Evolutionary conservation across 164 flowering plant species (phyloP), one percentile per base, ranked within the genome.

Genomic region (Annona cherimola): DNA sequence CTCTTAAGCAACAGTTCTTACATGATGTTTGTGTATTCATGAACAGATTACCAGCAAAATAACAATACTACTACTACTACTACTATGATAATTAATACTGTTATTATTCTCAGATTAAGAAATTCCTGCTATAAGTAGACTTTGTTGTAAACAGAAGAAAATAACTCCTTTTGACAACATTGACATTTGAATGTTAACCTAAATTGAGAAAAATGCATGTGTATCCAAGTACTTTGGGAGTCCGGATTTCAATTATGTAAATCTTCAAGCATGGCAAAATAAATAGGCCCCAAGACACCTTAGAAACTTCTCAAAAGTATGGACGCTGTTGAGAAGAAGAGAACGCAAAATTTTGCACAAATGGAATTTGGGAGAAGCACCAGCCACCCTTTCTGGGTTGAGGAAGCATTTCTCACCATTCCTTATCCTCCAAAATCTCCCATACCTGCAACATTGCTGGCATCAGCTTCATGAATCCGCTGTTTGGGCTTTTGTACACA

Each of bases 301-400:
- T 68, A 14, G 42, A 41, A 68, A 20, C 42, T 69, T 16, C 39
- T 63, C 41, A 45, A 16, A 70, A 57, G 66, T 41, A 57, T 35
- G 59, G 14, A 71, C 39, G 57, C 16, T 60, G 65, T 45, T 35
- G 43, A 68, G 59, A 70, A 70, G 68, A 46, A 12, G 64, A 73
- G 69, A 70, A 54, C 63, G 61, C 64, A 54, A 75, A 71, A 26
- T 26, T 26, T 35, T 75, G 72, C 71, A 72, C 66, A 72, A 54
- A 77, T 69, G 66, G n/a, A 74, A 75, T 45, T 72, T 69, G 45
- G 78, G 42, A 63, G 73, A 72, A 74, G 76, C 74, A 74, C 60
- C 73, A 68, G 74, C 74, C 74, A 75, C 75, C 73, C 71, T 69
- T 66, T 61, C 39, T 60, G 71, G 67, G 68, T 75, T 61, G 65